phyloP scores from a whole-genome alignment of 2,329 filamentous ascomycete species.

The Exophiala sideris region DNA sequence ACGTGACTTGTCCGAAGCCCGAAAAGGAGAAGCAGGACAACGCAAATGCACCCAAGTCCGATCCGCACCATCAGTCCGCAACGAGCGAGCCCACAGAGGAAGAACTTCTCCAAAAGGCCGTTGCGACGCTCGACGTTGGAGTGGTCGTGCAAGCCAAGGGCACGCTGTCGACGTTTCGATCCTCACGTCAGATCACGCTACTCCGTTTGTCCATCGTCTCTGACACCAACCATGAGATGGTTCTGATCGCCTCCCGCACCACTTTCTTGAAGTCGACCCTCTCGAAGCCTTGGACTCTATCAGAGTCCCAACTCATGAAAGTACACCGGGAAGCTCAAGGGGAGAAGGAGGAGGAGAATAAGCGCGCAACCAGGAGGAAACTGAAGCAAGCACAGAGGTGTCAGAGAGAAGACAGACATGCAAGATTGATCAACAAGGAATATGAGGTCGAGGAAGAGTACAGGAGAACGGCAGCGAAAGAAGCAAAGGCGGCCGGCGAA shows the following conservation, averaged over 20 bases:
- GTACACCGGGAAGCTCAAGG: slow-evolving; percentile 42
- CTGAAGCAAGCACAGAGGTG: slow-evolving; percentile 31
- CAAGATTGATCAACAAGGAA: slow-evolving; percentile 29
- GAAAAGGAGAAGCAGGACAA: slow-evolving; percentile 24
- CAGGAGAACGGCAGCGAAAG: slow-evolving; percentile 34
- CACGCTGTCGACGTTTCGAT: slow-evolving; percentile 51
- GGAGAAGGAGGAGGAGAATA: slow-evolving; percentile 38
- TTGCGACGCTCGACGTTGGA: slow-evolving; percentile 49
- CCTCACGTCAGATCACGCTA: slow-evolving; percentile 51
- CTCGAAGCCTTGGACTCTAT: slow-evolving; percentile 52
- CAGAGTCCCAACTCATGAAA: slow-evolving; percentile 39
- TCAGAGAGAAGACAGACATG: slow-evolving; percentile 41
- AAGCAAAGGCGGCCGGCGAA: slow-evolving; percentile 32
- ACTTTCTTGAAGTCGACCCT: slow-evolving; percentile 51
- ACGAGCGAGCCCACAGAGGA: slow-evolving; percentile 1
- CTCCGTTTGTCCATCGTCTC: slow-evolving; percentile 50
- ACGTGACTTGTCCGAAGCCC: slow-evolving; percentile 48
- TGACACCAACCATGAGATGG: slow-evolving; percentile 54
- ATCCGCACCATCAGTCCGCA: background rate
- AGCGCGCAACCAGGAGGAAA: slow-evolving; percentile 33
- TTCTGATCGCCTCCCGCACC: slow-evolving; percentile 51
- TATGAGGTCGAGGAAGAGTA: slow-evolving; percentile 42
- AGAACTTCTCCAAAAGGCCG: slow-evolving; percentile 13
- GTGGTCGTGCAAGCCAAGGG: slow-evolving; percentile 56
- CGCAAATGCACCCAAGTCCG: background rate